phyloP scores from a whole-genome alignment of 108 stramenopile genomes.

The Mediolabrus comicus region DNA sequence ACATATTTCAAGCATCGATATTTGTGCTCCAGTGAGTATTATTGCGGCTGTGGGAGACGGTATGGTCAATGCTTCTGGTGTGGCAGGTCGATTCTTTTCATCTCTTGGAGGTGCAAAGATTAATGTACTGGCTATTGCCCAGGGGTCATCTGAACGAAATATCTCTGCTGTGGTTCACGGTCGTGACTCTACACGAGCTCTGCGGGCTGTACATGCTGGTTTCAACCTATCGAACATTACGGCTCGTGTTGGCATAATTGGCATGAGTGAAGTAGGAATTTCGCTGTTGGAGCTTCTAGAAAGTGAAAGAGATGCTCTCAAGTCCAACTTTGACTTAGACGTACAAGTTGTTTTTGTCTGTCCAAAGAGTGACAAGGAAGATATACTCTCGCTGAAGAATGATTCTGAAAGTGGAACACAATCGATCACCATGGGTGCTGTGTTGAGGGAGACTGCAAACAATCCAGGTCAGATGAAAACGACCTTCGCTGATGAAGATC shows the following conservation, averaged over 20 bases:
- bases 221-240: constrained; percentile 74
- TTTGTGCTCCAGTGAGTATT: constrained; percentile 73
- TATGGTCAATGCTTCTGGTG: constrained; percentile 69
- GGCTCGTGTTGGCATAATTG: constrained; percentile 68
- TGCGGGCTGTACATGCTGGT: constrained; percentile 86
- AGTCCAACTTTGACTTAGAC: constrained; percentile 64
- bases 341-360: constrained; percentile 65
- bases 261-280: constrained; percentile 65
- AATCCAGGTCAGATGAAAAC: background rate
- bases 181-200: constrained; percentile 70
- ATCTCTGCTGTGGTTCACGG: constrained; percentile 78
- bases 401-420: constrained; percentile 40
- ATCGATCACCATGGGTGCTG: constrained; percentile 49
- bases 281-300: constrained; percentile 65
- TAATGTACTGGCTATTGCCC: constrained; percentile 84
- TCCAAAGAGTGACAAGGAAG: constrained; percentile 19
- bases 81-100: constrained; percentile 82
- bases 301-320: constrained; percentile 49
- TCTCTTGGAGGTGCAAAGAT: constrained; percentile 85
- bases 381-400: constrained; percentile 33
- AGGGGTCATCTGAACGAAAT: constrained; percentile 80
- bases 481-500: background rate
- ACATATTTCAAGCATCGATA: constrained; percentile 55
- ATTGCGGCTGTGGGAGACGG: constrained; percentile 92
- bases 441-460: constrained; percentile 8